Percentiles rank a stretch among this genome's conserved stretches.
Evolutionary conservation across 805 yeast genomes (phyloP).

Genomic region (Saccharomycopsis sp.): DNA sequence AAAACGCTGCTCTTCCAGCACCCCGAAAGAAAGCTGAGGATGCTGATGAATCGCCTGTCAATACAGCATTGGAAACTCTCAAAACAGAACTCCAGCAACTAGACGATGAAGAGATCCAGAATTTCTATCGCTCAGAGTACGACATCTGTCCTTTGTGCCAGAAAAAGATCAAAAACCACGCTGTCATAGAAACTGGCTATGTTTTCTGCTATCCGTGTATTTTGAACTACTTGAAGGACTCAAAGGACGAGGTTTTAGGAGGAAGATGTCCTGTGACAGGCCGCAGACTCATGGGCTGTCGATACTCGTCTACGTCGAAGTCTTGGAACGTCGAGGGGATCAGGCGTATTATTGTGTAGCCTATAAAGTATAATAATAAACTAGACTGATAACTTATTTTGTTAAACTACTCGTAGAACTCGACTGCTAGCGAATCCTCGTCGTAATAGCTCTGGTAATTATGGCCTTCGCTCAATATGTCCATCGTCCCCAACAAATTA

Average conservation of each 20-base stretch:
- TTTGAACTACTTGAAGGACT: constrained; percentile 48
- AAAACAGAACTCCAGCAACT: too few relatives aligned
- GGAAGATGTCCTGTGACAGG: constrained; percentile 86
- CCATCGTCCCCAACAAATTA: not conserved
- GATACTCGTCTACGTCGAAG: constrained; percentile 47
- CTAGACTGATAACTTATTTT: too few relatives aligned
- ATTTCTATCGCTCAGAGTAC: constrained; percentile 6
- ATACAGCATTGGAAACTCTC: not conserved
- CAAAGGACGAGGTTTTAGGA: constrained; percentile 39
- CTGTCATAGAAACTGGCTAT: constrained; percentile 84
- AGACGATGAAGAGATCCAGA: not conserved
- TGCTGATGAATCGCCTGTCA: not conserved
- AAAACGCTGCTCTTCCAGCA: not conserved
- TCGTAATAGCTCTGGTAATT: not conserved
- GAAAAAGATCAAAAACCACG: constrained; percentile 62
- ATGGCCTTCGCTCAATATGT: not conserved
- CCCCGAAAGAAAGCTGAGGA: not conserved
- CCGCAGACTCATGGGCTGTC: constrained; percentile 62
- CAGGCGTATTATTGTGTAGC: constrained; percentile 63
- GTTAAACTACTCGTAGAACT: not conserved
- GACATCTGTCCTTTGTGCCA: constrained; percentile 64
- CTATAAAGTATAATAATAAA: too few relatives aligned
- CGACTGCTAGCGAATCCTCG: not conserved
- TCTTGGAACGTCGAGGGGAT: constrained; percentile 73
- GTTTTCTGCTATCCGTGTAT: constrained; percentile 89